Conservation (phyloP, 345 rosid genomes). For the Linum usitatissimum region DNA sequence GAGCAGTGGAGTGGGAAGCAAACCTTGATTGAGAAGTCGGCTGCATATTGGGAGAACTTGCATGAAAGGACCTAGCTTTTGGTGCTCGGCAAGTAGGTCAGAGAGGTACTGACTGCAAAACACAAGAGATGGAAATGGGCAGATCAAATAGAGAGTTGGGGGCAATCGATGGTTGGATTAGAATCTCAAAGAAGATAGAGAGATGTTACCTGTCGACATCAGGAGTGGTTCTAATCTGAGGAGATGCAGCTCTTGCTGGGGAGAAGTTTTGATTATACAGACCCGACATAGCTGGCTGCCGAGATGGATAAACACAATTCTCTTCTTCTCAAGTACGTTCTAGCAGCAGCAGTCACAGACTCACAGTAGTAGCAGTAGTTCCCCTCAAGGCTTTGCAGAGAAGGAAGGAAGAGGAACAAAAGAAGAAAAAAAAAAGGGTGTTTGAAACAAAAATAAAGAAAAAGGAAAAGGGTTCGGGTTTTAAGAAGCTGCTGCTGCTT, state of each 20-base stretch:
- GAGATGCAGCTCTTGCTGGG: constrained; percentile 94
- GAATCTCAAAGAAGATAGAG: not conserved
- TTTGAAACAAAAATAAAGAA: too few species aligned
- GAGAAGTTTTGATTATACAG: constrained; percentile 89
- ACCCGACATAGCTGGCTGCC: constrained; percentile 61
- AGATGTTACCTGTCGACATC: constrained; percentile 64
- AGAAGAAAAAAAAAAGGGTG: too few species aligned
- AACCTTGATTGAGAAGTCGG: constrained; percentile 92
- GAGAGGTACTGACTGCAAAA: constrained; percentile 59
- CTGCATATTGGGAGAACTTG: constrained; percentile 87
- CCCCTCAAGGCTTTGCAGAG: too few species aligned
- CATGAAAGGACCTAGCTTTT: constrained; percentile 93
- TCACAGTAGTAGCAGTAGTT: too few species aligned
- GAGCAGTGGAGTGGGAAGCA: constrained; percentile 4
- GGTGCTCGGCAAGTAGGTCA: constrained; percentile 87
- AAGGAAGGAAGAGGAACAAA: too few species aligned
- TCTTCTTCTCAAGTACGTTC: too few species aligned
- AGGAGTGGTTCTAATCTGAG: constrained; percentile 83
- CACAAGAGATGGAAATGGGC: not conserved
- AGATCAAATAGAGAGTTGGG: not conserved
- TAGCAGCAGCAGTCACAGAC: too few species aligned
- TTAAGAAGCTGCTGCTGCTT: too few species aligned
- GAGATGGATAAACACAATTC: too few species aligned
- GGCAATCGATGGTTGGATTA: not conserved
- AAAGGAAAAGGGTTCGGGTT: too few species aligned